A percentile compares a stretch with the other conserved stretches of the same genome.
These are phyloP conservation scores for Neurospora hispaniola DNA, from an alignment of 495 filamentous ascomycete genomes.

Conservation along the genomic window DNA sequence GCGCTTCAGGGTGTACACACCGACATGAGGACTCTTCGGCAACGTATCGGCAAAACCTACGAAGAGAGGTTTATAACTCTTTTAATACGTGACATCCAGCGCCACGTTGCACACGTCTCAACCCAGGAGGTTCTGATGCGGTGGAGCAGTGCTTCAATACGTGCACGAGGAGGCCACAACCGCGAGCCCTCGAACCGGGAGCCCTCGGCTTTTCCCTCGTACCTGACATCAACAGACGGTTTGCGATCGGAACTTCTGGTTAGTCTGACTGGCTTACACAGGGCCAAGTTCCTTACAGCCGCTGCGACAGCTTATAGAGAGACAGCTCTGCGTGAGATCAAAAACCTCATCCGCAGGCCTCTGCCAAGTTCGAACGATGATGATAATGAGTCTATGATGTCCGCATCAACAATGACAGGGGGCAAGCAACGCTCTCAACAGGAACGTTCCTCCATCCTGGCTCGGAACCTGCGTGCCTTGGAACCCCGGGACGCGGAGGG, in stretches of 20 bases:
- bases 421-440: slow-evolving; percentile 64
- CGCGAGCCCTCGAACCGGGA: slow-evolving; percentile 54
- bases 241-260: slow-evolving; percentile 57
- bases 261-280: slow-evolving; percentile 66
- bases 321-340: slow-evolving; percentile 77
- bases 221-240: slow-evolving; percentile 55
- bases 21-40: slow-evolving; percentile 63
- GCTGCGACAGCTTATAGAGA: slow-evolving; percentile 81
- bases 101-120: slow-evolving; percentile 72
- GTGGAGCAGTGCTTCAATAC: slow-evolving; percentile 49
- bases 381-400: slow-evolving; percentile 84
- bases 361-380: slow-evolving; percentile 89
- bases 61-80: slow-evolving; percentile 70
- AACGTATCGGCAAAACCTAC: slow-evolving; percentile 76
- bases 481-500: slow-evolving; percentile 77
- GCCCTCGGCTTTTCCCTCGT: slow-evolving; percentile 59
- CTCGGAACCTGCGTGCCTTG: slow-evolving; percentile 81
- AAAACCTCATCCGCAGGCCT: slow-evolving; percentile 70
- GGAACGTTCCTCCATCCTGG: slow-evolving; percentile 80
- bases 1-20: slow-evolving; percentile 71
- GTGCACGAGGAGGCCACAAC: slow-evolving; percentile 50
- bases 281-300: slow-evolving; percentile 63
- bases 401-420: slow-evolving; percentile 64
- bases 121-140: slow-evolving; percentile 63
- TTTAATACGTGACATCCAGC: slow-evolving; percentile 66